Base-by-base conservation (phyloP, 208 protist genomes). In the Tetramitus jugosus region DNA sequence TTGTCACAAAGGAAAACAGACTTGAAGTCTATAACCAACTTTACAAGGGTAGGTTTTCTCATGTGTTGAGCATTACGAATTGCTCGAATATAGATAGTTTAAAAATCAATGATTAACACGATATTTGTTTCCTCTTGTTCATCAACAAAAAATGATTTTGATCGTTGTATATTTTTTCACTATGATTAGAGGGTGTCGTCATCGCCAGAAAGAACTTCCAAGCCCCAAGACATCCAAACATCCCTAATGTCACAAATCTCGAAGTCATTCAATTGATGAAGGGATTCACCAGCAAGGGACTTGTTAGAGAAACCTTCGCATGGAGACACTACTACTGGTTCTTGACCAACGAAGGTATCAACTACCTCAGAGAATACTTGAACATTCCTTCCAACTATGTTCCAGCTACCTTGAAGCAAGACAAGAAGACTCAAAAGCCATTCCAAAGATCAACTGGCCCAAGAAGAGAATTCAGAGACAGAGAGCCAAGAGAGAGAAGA, bases 291-390 rank as follows among this genome's bases (percentile, higher is more conserved):
- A 35, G 20, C n/a, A 81, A 64, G 35, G 84, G 83, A 65, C 85
- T 81, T 76, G 89, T 97, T 80, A 92, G 91, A 83, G 91, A 96
- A 88, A 85, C 91, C 83, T 97, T 92, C 80, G 89, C 90, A 76
- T 97, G 92, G 92, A 88, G 89, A 84, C 88, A 95, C 84, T 94
- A 91, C 88, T 97, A 97, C 90, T 95, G 89, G 90, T 91, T 87
- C 78, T 90, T 97, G 77, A 87, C 79, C 83, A 88, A 94, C 75
- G 86, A 90, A 69, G 94, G 94, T 81, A 84, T 97, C 69, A 84
- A 90, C 64, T 96, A 94, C 86, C 87, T 97, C 79, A 89, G 94
- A 78, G 84, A 89, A 52, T 94, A 92, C 86, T 90, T 97, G 64
- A 87, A 93, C 84, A 87, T 96, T n/a, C 85, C 90, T 71, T 79